Conservation (phyloP, 164 flowering plant species). For the Vitis rotundifolia region DNA sequence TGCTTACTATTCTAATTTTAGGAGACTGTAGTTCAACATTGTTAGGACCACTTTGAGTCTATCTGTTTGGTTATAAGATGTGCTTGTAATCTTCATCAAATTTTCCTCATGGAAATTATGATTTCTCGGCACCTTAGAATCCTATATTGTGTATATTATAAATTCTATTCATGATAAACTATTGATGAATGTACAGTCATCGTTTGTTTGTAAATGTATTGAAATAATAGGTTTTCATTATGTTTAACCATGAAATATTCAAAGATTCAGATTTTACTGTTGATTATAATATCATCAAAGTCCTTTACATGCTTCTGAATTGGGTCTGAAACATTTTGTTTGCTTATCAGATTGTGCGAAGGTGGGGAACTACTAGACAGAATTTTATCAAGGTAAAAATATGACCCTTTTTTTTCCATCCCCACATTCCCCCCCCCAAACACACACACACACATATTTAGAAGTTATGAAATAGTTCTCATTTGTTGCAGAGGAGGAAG, state of each 20-base stretch:
- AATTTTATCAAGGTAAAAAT: slow-evolving; percentile 76
- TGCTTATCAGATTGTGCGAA: slow-evolving; percentile 76
- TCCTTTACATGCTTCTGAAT: background rate
- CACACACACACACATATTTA: too few species aligned
- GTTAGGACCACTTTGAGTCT: background rate
- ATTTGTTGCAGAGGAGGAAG: slow-evolving; percentile 65
- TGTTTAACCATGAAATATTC: too few species aligned
- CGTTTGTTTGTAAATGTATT: too few species aligned
- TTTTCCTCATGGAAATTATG: background rate
- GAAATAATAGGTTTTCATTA: too few species aligned
- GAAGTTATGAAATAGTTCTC: background rate
- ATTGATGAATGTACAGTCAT: too few species aligned
- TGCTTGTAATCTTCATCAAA: too few species aligned
- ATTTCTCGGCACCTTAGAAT: background rate
- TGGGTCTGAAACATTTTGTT: slow-evolving; percentile 4
- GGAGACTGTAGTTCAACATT: background rate
- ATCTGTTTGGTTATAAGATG: background rate
- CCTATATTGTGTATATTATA: too few species aligned
- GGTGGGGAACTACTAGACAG: slow-evolving; percentile 95
- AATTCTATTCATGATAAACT: too few species aligned
- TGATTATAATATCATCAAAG: too few species aligned
- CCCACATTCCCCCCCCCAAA: too few species aligned
- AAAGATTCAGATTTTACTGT: too few species aligned
- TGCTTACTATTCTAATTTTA: slow-evolving; percentile 5
- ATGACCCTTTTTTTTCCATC: background rate